Evolutionary conservation across 2,329 filamentous ascomycete species (phyloP).

Genomic region (Talaromyces piceae): DNA sequence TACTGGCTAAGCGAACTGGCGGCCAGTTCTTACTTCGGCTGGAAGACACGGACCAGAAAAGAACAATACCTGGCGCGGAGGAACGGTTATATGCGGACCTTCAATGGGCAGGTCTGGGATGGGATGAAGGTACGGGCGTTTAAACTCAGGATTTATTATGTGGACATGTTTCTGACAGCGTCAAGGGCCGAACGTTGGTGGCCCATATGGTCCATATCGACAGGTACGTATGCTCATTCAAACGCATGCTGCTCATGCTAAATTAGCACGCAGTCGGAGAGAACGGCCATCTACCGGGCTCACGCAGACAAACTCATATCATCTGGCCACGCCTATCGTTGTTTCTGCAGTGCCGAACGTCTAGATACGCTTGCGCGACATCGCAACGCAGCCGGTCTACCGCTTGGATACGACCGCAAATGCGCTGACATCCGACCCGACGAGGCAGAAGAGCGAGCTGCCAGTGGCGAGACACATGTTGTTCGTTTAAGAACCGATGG

Average conservation of each 20-base stretch:
- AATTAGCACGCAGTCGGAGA: conserved; percentile 59
- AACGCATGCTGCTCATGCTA: conserved; percentile 9
- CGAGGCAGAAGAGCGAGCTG: conserved; percentile 64
- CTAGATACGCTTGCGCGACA: conserved; percentile 60
- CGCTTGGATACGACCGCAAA: conserved; percentile 60
- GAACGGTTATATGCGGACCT: conserved; percentile 69
- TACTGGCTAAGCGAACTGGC: conserved; percentile 78
- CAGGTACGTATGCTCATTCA: conserved; percentile 46
- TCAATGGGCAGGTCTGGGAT: conserved; percentile 78
- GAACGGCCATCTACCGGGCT: conserved; percentile 62
- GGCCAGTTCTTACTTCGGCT: conserved; percentile 87
- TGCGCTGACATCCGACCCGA: conserved; percentile 61
- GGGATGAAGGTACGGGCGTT: conserved; percentile 69
- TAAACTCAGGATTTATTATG: not conserved
- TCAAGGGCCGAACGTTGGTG: conserved; percentile 68
- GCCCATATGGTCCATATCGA: conserved; percentile 76
- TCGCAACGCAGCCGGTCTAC: conserved; percentile 52
- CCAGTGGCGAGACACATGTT: conserved; percentile 63
- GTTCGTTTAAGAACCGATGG: conserved; percentile 65
- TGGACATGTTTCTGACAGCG: conserved; percentile 8
- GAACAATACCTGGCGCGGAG: conserved; percentile 75
- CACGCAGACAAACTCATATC: conserved; percentile 64
- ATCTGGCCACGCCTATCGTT: conserved; percentile 74
- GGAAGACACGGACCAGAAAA: conserved; percentile 92
- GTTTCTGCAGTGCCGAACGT: conserved; percentile 74